phyloP scores from a whole-genome alignment of 2,329 filamentous ascomycete species.

The Sarocladium strictum region DNA sequence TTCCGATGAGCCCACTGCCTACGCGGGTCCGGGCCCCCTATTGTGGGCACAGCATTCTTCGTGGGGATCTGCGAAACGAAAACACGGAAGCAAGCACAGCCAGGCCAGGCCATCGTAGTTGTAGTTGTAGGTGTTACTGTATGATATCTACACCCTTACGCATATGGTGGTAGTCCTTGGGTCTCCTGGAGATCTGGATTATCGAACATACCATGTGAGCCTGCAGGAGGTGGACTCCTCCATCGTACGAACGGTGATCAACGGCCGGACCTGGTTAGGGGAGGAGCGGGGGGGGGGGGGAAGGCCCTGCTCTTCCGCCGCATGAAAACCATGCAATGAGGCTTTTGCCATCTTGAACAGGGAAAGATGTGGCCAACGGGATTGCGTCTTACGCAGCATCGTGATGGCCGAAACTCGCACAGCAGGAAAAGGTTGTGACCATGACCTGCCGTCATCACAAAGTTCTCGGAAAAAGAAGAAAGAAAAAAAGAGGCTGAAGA shows the following conservation, averaged over 20 bases:
- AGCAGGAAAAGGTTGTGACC: neutral
- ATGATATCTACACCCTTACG: too few relatives aligned
- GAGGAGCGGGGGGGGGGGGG: too few relatives aligned
- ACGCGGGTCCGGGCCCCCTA: too few relatives aligned
- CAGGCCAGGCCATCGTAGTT: neutral
- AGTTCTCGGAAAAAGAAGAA: too few relatives aligned
- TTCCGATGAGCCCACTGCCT: neutral
- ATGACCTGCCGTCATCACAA: neutral
- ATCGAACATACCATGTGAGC: neutral
- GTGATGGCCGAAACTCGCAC: neutral
- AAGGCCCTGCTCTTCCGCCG: neutral
- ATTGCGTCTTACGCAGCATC: neutral
- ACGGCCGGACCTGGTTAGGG: neutral
- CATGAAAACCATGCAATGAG: neutral
- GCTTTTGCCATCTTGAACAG: neutral
- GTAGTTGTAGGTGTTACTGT: too few relatives aligned
- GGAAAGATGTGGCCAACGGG: neutral
- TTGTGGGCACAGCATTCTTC: neutral
- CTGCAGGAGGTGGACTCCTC: neutral
- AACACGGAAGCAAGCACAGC: neutral
- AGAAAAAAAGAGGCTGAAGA: neutral
- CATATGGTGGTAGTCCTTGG: too few relatives aligned
- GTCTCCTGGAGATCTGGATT: neutral
- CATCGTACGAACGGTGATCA: neutral
- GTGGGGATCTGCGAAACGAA: neutral